These are phyloP conservation scores for Neurospora sp. DNA, from an alignment of 495 filamentous ascomycete species.

Conservation along the genomic window DNA sequence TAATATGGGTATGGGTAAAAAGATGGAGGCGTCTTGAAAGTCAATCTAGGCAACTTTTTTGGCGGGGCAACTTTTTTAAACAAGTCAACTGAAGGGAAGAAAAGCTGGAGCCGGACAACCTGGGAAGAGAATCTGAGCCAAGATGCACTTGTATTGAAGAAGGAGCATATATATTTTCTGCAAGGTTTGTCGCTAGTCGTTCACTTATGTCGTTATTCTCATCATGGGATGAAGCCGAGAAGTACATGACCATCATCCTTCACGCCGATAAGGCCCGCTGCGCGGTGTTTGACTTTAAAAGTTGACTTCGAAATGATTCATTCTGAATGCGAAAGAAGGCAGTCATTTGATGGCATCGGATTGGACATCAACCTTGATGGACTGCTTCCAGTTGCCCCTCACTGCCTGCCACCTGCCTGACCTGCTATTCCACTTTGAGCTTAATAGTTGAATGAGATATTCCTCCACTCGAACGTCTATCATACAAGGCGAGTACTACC, in stretches of 20 bases:
- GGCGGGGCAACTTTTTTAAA: background rate
- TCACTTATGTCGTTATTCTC: background rate
- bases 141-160: background rate
- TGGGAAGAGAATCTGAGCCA: background rate
- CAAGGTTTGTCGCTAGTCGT: background rate
- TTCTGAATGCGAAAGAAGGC: background rate
- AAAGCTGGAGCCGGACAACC: background rate
- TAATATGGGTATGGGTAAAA: background rate
- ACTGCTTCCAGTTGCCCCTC: slow-evolving; percentile 6
- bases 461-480: background rate
- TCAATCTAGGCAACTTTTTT: background rate
- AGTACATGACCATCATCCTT: background rate
- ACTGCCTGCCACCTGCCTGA: background rate
- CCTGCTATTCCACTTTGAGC: background rate
- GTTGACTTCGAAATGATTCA: background rate
- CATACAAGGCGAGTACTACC: background rate
- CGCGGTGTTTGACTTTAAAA: background rate
- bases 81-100: background rate
- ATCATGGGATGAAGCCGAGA: background rate
- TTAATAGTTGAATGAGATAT: background rate
- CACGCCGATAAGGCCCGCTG: background rate
- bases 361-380: background rate
- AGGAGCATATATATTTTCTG: background rate
- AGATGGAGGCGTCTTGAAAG: background rate
- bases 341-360: background rate